Evolutionary conservation across 2,329 filamentous ascomycete genomes (phyloP), one percentile per base, ranked within the genome.

Genomic region (Stemphylium lycopersici): DNA sequence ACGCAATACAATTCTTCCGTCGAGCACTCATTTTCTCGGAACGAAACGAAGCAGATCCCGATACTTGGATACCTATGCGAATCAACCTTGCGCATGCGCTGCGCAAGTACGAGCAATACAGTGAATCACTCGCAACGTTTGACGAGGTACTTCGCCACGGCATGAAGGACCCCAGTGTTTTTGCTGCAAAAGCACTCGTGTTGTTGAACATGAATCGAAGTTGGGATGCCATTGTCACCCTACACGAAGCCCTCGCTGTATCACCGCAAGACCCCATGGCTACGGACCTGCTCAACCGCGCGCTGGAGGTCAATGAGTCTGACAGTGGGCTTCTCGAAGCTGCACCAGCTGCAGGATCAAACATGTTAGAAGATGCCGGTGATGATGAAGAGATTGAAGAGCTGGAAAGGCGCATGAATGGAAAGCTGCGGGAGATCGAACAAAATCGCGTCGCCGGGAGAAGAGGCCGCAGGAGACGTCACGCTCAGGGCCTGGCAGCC

Each of bases 81-180:
- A 90, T 90, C 3, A 99, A 99, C 67, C 83, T 99, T 13, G 96
- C 88, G 0, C 95, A 99, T 71, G 90, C 93, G 0, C 88, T 92
- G 59, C 86, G 95, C 48, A 87, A 91, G 15, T 77, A 89, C 50
- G 83, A 87, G 1, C 81, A 85, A 52, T 87, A 88, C 62, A 82
- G 87, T 26, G 85, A 90, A 48, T 89, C 93, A 0, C 81, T 98
- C 10, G 82, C 81, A 1, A 85, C 93, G 69, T 98, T 97, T 66
- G 90, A 97, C 60, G 88, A 93, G 67, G 95, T 96, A 26, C 82
- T 97, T 26, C 83, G 93, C 11, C 85, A 90, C 41, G 91, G 91
- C 22, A 89, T 89, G 38, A 92, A 93, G 61, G 90, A 95, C 59
- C 83, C 90, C 0, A 83, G 86, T 26, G 84, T 95, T 2, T 95